Percentiles rank a stretch among this genome's conserved stretches.
phyloP scores from a whole-genome alignment of 495 filamentous ascomycete genomes.

The Penicillium longicatenatum region DNA sequence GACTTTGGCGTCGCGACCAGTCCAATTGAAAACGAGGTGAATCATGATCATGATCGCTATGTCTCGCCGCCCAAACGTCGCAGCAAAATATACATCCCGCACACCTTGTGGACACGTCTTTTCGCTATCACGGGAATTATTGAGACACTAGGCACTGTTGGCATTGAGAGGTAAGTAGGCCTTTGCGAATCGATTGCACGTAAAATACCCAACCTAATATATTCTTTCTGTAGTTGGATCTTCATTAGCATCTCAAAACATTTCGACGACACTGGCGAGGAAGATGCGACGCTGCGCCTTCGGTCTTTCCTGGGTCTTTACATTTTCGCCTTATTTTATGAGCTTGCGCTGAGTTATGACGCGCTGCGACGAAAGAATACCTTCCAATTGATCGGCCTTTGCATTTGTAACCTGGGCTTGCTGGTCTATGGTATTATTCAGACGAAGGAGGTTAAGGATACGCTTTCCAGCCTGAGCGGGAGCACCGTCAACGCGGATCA shows the following conservation, averaged over 20 bases:
- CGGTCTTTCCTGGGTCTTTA: conserved; percentile 27
- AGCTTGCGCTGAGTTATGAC: conserved; percentile 25
- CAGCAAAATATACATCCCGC: conserved; percentile 18
- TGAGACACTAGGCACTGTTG: conserved; percentile 23
- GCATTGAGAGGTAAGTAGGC: conserved; percentile 14
- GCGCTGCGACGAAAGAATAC: conserved; percentile 25
- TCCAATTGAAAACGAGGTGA: not conserved
- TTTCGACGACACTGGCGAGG: conserved; percentile 10
- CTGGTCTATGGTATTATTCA: conserved; percentile 24
- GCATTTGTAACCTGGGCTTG: conserved; percentile 24
- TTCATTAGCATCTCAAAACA: conserved; percentile 21
- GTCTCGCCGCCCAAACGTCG: not conserved
- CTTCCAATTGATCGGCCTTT: conserved; percentile 24
- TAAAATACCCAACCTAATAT: not conserved
- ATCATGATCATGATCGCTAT: not conserved
- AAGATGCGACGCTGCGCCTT: conserved; percentile 16
- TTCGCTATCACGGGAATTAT: conserved; percentile 21
- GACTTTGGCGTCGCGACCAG: conserved; percentile 9
- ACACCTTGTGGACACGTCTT: conserved; percentile 24
- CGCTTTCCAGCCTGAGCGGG: conserved; percentile 8
- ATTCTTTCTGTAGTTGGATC: conserved; percentile 18
- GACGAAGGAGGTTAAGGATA: conserved; percentile 21
- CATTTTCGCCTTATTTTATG: conserved; percentile 27
- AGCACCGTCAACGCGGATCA: conserved; percentile 2
- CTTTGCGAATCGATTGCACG: not conserved